Evolutionary conservation across 257 asterid species (phyloP).

Genomic region (Asclepias syriaca): DNA sequence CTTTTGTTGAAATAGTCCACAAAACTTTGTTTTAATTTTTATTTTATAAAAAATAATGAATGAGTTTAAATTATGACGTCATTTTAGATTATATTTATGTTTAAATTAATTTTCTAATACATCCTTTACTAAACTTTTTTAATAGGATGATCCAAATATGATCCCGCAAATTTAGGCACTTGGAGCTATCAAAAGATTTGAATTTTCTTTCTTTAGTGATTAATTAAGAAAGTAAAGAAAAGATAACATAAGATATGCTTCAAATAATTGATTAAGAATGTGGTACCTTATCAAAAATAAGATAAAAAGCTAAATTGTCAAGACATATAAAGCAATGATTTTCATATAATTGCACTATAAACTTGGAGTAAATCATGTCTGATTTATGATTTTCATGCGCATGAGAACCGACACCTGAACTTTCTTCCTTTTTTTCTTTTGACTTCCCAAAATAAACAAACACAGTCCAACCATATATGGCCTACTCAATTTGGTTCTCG

Average conservation of each 20-base stretch:
- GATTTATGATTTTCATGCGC: background rate
- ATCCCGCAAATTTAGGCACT: background rate
- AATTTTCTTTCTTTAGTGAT: too few species aligned
- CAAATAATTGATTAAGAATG: slow-evolving; percentile 9
- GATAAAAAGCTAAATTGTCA: background rate
- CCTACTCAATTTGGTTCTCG: too few species aligned
- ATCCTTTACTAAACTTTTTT: too few species aligned
- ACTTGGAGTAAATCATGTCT: background rate
- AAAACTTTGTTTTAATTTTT: too few species aligned
- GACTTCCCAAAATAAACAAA: background rate
- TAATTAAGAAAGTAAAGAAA: background rate
- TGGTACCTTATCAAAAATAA: background rate
- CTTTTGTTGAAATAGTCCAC: background rate
- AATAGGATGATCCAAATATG: too few species aligned
- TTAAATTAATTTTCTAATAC: too few species aligned
- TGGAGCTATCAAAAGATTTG: background rate
- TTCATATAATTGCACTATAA: background rate
- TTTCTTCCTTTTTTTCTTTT: background rate
- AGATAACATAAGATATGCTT: background rate
- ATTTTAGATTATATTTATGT: too few species aligned
- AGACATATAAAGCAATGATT: background rate
- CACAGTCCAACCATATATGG: background rate
- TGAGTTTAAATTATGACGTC: too few species aligned
- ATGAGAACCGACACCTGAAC: background rate
- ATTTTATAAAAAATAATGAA: too few species aligned